Evolutionary conservation across 208 protist genomes (phyloP).

Genomic region (Novymonas esmeraldas): DNA sequence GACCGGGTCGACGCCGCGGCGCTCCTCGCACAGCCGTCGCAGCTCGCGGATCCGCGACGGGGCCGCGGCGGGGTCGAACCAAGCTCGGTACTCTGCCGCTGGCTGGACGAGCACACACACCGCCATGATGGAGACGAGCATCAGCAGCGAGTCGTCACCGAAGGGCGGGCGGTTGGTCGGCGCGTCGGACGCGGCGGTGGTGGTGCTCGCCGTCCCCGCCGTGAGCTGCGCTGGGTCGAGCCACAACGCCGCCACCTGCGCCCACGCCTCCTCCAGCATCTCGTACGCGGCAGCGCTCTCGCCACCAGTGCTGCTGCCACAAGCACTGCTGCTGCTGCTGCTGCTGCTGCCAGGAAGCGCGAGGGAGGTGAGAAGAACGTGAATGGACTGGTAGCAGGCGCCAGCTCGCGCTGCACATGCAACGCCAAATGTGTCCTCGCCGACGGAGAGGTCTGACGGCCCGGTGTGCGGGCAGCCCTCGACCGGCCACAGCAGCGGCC

Average conservation of each 20-base stretch:
- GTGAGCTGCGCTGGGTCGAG: constrained; percentile 15
- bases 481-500: constrained; percentile 30
- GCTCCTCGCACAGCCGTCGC: constrained; percentile 31
- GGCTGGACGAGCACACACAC: constrained; percentile 38
- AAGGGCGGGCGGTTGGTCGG: constrained; percentile 31
- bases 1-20: constrained; percentile 45
- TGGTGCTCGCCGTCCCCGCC: neutral
- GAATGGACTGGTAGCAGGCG: constrained; percentile 34
- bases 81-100: constrained; percentile 28
- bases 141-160: constrained; percentile 59
- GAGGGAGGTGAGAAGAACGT: constrained; percentile 13
- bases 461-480: constrained; percentile 20
- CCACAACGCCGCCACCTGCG: constrained; percentile 27
- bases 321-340: too few species aligned
- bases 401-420: constrained; percentile 5
- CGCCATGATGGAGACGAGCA: constrained; percentile 39
- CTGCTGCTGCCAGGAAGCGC: constrained; percentile 3
- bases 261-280: constrained; percentile 9
- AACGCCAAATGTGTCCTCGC: constrained; percentile 5
- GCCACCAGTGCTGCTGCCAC: neutral
- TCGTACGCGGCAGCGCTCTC: neutral
- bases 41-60: constrained; percentile 25
- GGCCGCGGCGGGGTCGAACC: constrained; percentile 19
- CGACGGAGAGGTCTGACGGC: constrained; percentile 5
- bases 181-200: neutral